Base-by-base conservation (phyloP, 495 filamentous ascomycete species). In the Tricharina praecox region DNA sequence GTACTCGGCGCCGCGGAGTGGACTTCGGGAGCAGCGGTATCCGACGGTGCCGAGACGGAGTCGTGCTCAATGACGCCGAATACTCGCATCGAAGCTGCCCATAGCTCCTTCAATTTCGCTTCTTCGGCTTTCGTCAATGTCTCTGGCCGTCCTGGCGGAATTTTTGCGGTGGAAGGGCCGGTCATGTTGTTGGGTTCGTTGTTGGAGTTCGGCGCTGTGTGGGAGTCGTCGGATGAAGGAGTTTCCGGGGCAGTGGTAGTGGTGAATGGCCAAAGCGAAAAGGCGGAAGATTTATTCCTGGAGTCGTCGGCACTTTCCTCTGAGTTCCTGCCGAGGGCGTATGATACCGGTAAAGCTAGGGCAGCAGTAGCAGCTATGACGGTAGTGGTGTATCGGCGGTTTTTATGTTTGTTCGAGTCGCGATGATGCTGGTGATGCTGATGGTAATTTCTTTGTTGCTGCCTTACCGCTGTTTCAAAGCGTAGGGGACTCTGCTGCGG, bases 91-190 rank as follows among this genome's bases (percentile, higher is more conserved):
- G 81, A 70, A 39, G 77, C 67, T 7, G 72, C 62, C 90, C 90
- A 97, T 56, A 96, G 72, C 60, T 88, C 81, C 59, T 78, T 79
- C 42, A 97, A 67, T 64, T 92, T 95, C 52, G 70, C 76, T 54
- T 94, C 84, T 62, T 97, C 78, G 53, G 93, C 87, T 4, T 74
- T 62, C 16, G 90, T 95, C 42, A 97, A 75, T 59, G 78, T 93
- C 50, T 82, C 85, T 32, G 87, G 79, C 49, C 86, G 77, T 43
- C 90, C 90, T 21, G 81, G 78, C 3, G 40, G 20, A 23, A 43
- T 43, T 20, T 38, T 38, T 4, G 37, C 2, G 20, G 40, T 24
- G 7, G 40, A 8, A n/a, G 40, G 24, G 23, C 13, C 26, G 20
- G 19, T 42, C 7, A 11, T 42, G 4, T 9, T 42, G 19, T 40